Percentiles rank a stretch among this genome's conserved stretches.
These are phyloP conservation scores for Clonostachys solani DNA, from an alignment of 2,329 filamentous ascomycete species.

Conservation along the genomic window DNA sequence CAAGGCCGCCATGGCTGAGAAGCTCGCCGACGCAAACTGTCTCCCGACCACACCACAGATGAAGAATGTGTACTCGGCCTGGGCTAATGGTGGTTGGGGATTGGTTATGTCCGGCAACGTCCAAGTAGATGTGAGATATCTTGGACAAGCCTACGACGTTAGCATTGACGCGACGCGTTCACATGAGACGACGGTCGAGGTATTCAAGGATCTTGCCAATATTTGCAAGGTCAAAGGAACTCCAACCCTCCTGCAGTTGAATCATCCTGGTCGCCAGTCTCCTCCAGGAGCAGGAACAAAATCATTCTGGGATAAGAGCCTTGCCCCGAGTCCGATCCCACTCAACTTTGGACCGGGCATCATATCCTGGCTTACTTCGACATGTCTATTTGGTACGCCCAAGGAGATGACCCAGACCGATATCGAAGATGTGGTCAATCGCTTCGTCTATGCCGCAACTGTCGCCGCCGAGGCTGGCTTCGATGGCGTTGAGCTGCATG, in stretches of 20 bases:
- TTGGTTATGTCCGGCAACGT: conserved; percentile 47
- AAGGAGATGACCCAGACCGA: conserved; percentile 50
- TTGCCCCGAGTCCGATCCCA: conserved; percentile 37
- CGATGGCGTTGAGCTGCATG: conserved; percentile 39
- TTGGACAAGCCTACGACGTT: conserved; percentile 26
- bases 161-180: conserved; percentile 21
- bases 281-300: conserved; percentile 28
- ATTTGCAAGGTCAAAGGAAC: conserved; percentile 22
- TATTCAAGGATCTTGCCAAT: conserved; percentile 31
- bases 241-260: conserved; percentile 37
- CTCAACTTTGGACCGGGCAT: conserved; percentile 32
- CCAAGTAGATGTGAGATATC: conserved; percentile 30
- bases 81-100: conserved; percentile 51
- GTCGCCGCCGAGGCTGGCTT: conserved; percentile 40
- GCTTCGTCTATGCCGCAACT: conserved; percentile 48
- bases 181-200: conserved; percentile 16
- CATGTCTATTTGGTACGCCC: conserved; percentile 46
- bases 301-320: conserved; percentile 25
- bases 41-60: conserved; percentile 35
- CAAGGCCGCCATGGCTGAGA: conserved; percentile 46
- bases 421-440: conserved; percentile 44
- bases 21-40: conserved; percentile 30
- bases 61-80: conserved; percentile 41
- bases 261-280: conserved; percentile 42
- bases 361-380: conserved; percentile 20